phyloP scores from a whole-genome alignment of 169 alveolate species.

The Plasmodium chabaudi region DNA sequence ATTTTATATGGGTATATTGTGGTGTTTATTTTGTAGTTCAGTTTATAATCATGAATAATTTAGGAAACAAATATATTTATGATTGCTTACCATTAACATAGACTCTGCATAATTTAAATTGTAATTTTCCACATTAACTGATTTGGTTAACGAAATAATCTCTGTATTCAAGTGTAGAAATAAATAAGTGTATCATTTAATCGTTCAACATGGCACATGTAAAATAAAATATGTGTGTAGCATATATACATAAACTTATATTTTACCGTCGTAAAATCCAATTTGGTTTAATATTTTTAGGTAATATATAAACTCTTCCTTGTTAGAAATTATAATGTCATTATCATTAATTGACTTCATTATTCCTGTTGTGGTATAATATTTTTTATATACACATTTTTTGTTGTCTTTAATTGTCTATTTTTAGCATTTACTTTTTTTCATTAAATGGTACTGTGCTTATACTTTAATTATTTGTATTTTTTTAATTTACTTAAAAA shows the following conservation, averaged over 20 bases:
- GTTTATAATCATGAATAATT: no score
- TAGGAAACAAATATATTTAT: background rate
- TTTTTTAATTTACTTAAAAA: slow-evolving; percentile 13
- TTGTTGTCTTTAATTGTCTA: background rate
- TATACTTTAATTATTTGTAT: background rate
- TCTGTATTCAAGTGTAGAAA: slow-evolving; percentile 14
- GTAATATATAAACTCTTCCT: slow-evolving; percentile 67
- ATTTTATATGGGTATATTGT: no score
- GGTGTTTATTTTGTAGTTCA: no score
- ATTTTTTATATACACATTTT: slow-evolving; percentile 3
- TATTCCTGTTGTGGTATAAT: slow-evolving; percentile 10
- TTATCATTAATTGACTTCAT: slow-evolving; percentile 47
- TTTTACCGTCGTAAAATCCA: slow-evolving; percentile 74
- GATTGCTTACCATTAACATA: slow-evolving; percentile 39
- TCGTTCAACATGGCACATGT: background rate
- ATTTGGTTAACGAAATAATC: slow-evolving; percentile 37
- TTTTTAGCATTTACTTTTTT: no score
- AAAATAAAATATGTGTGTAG: slow-evolving; percentile 13
- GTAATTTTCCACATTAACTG: slow-evolving; percentile 42
- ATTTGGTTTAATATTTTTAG: slow-evolving; percentile 60
- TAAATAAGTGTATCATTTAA: slow-evolving; percentile 11
- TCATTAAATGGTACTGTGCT: no score
- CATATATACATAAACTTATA: background rate
- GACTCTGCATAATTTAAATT: slow-evolving; percentile 61
- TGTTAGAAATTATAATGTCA: slow-evolving; percentile 27